Conservation (phyloP, 2,329 filamentous ascomycete genomes). For the Microsporum canis region DNA sequence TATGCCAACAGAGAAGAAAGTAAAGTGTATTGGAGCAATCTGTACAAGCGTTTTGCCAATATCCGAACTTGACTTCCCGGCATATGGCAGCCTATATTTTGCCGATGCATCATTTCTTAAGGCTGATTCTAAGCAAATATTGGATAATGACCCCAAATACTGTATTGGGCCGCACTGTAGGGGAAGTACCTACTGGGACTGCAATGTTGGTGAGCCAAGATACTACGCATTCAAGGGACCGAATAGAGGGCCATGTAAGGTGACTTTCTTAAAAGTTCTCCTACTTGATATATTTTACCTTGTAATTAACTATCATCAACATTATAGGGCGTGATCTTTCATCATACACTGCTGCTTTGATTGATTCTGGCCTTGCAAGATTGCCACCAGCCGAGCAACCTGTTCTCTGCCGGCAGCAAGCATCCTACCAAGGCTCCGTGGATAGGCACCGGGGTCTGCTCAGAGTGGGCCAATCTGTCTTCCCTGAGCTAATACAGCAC, state of each 20-base stretch:
- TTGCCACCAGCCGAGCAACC: conserved; percentile 19
- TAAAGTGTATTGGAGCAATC: conserved; percentile 15
- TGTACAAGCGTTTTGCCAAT: conserved; percentile 10
- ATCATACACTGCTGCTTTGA: conserved; percentile 28
- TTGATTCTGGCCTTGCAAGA: conserved; percentile 30
- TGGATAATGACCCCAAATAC: conserved; percentile 11
- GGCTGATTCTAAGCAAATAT: conserved; percentile 9
- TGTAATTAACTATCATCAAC: neutral
- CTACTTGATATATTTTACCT: conserved; percentile 13
- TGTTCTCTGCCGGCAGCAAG: conserved; percentile 13
- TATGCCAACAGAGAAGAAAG: conserved; percentile 22
- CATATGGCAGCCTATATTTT: conserved; percentile 30
- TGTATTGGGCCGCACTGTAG: conserved; percentile 15
- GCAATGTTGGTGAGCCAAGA: conserved; percentile 20
- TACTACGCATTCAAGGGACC: conserved; percentile 24
- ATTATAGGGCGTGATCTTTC: conserved; percentile 25
- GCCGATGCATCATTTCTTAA: conserved; percentile 16
- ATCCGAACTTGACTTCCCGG: conserved; percentile 23
- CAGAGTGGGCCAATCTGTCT: conserved; percentile 19
- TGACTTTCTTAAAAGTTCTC: conserved; percentile 5
- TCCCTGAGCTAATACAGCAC: conserved; percentile 22
- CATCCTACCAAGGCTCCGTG: conserved; percentile 28
- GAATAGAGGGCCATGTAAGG: conserved; percentile 33
- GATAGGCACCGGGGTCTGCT: conserved; percentile 26
- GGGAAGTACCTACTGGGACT: conserved; percentile 15